Conservation (phyloP, 345 rosid species). For the Dipteronia sinensis region DNA sequence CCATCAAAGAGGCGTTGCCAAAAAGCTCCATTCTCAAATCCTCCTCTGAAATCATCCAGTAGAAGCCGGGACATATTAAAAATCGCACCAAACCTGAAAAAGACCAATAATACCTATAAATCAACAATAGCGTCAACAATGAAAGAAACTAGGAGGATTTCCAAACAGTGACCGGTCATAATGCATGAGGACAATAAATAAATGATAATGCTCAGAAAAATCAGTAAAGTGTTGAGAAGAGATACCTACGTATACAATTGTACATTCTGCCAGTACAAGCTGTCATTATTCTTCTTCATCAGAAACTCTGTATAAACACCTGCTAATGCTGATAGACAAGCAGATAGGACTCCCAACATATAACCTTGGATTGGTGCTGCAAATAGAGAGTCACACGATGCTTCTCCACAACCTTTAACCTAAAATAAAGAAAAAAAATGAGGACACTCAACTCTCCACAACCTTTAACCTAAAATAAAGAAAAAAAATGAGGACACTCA, state of each 20-base stretch:
- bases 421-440: slow-evolving; percentile 27
- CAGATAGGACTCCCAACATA: slow-evolving; percentile 79
- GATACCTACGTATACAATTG: slow-evolving; percentile 93
- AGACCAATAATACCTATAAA: not conserved
- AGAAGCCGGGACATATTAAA: slow-evolving; percentile 84
- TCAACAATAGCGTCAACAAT: not conserved
- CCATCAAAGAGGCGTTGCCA: slow-evolving; percentile 89
- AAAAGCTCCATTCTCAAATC: slow-evolving; percentile 89
- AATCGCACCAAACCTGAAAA: slow-evolving; percentile 71
- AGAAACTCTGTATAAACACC: slow-evolving; percentile 96
- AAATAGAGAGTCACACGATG: slow-evolving; percentile 80
- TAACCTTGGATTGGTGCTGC: slow-evolving; percentile 93
- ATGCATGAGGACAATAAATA: not conserved
- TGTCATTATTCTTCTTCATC: slow-evolving; percentile 94
- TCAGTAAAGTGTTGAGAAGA: slow-evolving; percentile 27
- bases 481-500: not conserved
- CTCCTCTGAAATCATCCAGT: slow-evolving; percentile 85
- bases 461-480: slow-evolving; percentile 66
- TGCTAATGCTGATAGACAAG: slow-evolving; percentile 88
- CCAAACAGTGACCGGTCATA: not conserved
- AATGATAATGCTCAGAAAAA: not conserved
- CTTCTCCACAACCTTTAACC: slow-evolving; percentile 93
- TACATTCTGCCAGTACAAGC: slow-evolving; percentile 93
- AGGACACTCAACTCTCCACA: not conserved
- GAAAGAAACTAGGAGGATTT: not conserved